Evolutionary conservation across 176 grass and related monocot genomes (phyloP).

Genomic region (Cenchrus fungigraminus): DNA sequence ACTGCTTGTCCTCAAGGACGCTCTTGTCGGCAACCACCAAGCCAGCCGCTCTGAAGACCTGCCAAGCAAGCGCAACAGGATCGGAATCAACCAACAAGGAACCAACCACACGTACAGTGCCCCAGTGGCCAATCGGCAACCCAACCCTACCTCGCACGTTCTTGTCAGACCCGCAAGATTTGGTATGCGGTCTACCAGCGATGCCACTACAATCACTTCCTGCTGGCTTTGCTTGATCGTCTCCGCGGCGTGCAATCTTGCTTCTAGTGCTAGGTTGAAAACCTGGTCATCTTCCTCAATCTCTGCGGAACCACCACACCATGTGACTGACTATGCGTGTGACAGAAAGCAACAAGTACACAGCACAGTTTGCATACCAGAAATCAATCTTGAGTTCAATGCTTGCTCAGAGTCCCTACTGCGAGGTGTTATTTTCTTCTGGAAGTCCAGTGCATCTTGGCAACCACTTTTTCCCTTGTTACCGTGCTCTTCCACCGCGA

Average conservation of each 20-base stretch:
- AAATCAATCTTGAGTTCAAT: conserved; percentile 48
- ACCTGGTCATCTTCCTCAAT: conserved; percentile 80
- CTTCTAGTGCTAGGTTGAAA: conserved; percentile 65
- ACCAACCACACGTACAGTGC: no score
- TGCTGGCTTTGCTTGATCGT: conserved; percentile 72
- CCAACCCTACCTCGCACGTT: conserved; percentile 69
- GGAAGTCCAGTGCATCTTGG: conserved; percentile 68
- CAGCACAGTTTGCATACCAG: conserved; percentile 39
- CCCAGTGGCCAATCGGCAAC: neutral
- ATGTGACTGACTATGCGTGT: neutral
- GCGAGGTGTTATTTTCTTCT: conserved; percentile 79
- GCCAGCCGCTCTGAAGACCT: conserved; percentile 74
- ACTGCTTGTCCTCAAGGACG: conserved; percentile 85
- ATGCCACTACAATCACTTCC: conserved; percentile 79
- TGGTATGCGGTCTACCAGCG: conserved; percentile 84
- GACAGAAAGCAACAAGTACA: neutral
- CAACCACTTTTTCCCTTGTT: conserved; percentile 15
- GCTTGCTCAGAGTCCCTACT: conserved; percentile 35
- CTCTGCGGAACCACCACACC: conserved; percentile 43
- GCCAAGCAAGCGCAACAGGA: conserved; percentile 4
- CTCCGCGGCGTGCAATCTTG: conserved; percentile 72
- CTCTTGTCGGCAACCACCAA: conserved; percentile 74
- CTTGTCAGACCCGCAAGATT: conserved; percentile 90
- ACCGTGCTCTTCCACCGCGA: conserved; percentile 35
- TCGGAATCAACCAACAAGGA: neutral